Evolutionary conservation across 192 early-diverging fungal genomes (phyloP).

Genomic region (Backusella circina): DNA sequence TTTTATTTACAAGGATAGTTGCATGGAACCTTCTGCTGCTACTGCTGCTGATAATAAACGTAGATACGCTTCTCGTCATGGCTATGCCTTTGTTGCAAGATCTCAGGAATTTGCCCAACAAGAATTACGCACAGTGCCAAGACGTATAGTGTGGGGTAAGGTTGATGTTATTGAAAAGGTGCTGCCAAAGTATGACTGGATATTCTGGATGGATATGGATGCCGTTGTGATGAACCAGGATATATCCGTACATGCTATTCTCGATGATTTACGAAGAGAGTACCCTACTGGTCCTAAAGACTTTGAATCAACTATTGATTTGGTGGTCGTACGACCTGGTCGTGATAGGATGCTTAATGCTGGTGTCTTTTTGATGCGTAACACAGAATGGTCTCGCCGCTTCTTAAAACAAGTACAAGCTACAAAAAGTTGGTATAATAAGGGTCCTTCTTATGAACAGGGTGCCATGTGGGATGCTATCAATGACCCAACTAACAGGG

Average conservation of each 20-base stretch:
- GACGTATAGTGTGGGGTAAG: constrained; percentile 53
- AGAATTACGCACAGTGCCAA: constrained; percentile 23
- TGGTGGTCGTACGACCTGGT: constrained; percentile 42
- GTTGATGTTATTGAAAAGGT: constrained; percentile 49
- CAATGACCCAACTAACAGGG: constrained; percentile 27
- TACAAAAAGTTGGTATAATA: constrained; percentile 31
- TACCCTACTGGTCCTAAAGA: constrained; percentile 1
- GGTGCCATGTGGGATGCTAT: constrained; percentile 57
- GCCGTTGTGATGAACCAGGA: constrained; percentile 44
- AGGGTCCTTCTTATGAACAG: constrained; percentile 45
- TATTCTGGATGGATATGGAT: constrained; percentile 60
- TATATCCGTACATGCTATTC: constrained; percentile 35
- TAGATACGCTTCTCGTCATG: constrained; percentile 42
- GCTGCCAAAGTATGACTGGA: constrained; percentile 53
- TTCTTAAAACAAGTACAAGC: constrained; percentile 43
- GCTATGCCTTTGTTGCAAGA: constrained; percentile 51
- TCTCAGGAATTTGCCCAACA: constrained; percentile 54
- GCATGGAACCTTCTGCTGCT: constrained; percentile 42
- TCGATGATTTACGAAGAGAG: constrained; percentile 22
- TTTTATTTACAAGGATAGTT: constrained; percentile 40
- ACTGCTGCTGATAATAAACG: constrained; percentile 49
- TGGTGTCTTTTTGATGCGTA: constrained; percentile 52
- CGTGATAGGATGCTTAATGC: constrained; percentile 48
- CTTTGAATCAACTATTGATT: constrained; percentile 34
- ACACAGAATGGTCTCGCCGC: constrained; percentile 42